These are phyloP conservation scores for Lactarius evosmus DNA, from an alignment of 768 basidiomycete genomes.

Conservation along the genomic window DNA sequence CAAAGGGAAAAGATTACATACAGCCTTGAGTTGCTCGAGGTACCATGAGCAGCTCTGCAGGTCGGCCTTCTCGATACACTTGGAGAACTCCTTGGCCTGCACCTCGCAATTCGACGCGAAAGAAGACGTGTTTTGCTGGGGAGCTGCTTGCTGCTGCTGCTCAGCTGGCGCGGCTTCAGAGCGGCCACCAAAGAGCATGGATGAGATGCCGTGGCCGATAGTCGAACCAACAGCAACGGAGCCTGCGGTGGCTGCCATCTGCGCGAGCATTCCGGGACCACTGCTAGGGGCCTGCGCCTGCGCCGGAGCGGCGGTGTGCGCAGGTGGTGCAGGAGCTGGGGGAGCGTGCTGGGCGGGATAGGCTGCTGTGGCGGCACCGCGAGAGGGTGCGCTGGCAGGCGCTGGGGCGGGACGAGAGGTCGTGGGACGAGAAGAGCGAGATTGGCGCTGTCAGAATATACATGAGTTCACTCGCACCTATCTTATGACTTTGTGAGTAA, in stretches of 20 bases:
- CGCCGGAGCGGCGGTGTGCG: conserved; percentile 27
- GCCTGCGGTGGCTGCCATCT: conserved; percentile 90
- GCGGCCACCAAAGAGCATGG: conserved; percentile 81
- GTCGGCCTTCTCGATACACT: conserved; percentile 80
- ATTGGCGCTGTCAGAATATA: conserved; percentile 57
- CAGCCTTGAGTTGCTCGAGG: conserved; percentile 84
- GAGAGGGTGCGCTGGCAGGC: conserved; percentile 46
- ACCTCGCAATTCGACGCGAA: conserved; percentile 63
- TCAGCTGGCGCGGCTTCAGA: conserved; percentile 44
- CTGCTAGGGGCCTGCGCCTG: conserved; percentile 33
- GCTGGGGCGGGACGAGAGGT: conserved; percentile 36
- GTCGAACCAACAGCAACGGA: conserved; percentile 86
- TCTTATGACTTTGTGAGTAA: conserved; percentile 15
- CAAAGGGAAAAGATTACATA: conserved; percentile 50
- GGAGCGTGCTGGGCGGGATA: conserved; percentile 36
- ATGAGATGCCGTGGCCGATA: conserved; percentile 86
- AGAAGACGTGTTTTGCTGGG: conserved; percentile 44
- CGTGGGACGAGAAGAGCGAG: conserved; percentile 68
- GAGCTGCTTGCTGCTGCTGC: conserved; percentile 44
- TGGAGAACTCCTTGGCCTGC: conserved; percentile 86
- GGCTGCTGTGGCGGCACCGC: conserved; percentile 30
- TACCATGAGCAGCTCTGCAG: conserved; percentile 81
- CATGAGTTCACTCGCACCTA: background rate
- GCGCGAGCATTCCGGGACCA: conserved; percentile 69
- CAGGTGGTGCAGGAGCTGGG: conserved; percentile 39